These are phyloP conservation scores for Hansenula sp. DNA, from an alignment of 1,139 yeast species.

Conservation along the genomic window DNA sequence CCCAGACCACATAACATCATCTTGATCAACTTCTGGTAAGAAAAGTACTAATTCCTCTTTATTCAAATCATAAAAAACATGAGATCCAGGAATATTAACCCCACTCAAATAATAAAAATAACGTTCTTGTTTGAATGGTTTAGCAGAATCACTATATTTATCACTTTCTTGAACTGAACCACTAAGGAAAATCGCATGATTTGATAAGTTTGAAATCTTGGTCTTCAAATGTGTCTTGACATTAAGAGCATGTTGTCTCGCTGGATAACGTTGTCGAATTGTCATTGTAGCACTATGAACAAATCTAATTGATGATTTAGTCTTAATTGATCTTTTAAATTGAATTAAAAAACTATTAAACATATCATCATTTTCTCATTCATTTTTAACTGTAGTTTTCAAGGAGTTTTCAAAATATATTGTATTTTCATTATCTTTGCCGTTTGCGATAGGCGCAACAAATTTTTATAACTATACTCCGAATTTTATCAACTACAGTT, in stretches of 20 bases:
- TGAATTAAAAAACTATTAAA: too few relatives aligned
- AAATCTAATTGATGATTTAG: too few relatives aligned
- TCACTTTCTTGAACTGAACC: conserved; percentile 62
- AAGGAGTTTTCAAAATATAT: too few relatives aligned
- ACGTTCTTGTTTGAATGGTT: conserved; percentile 82
- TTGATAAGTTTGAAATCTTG: conserved; percentile 18
- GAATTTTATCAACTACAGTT: too few relatives aligned
- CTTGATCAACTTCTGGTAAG: conserved; percentile 78
- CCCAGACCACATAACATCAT: conserved; percentile 97
- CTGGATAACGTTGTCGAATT: conserved; percentile 53
- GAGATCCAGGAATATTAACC: conserved; percentile 76
- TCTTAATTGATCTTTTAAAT: neutral
- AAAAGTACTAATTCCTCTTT: conserved; percentile 63
- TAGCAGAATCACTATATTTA: conserved; percentile 78
- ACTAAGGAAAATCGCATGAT: conserved; percentile 51
- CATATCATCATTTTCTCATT: too few relatives aligned
- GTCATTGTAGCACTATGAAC: conserved; percentile 17
- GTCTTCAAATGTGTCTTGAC: conserved; percentile 43
- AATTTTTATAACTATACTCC: too few relatives aligned
- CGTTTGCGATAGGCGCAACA: too few relatives aligned
- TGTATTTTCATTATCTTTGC: too few relatives aligned
- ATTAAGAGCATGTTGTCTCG: conserved; percentile 59
- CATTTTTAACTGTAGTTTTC: too few relatives aligned
- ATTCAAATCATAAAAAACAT: conserved; percentile 53
- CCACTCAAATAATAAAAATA: conserved; percentile 88